These are phyloP conservation scores for Penicillium samsonianum DNA, from an alignment of 495 filamentous ascomycete species.

Conservation along the genomic window DNA sequence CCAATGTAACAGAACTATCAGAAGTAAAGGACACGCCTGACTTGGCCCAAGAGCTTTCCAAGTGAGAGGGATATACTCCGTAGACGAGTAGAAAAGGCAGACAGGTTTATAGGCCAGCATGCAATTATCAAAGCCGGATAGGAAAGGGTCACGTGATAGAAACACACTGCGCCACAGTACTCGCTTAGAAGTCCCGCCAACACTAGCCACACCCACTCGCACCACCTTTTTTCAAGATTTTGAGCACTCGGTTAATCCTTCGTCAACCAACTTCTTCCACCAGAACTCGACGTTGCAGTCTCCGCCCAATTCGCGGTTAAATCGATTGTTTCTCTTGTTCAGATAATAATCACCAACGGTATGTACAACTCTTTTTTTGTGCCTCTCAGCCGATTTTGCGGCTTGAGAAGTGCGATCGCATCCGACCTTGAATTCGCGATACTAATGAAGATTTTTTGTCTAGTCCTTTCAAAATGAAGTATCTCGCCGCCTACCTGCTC, in stretches of 20 bases:
- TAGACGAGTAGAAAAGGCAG: background rate
- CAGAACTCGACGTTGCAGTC: conserved; percentile 81
- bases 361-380: conserved; percentile 19
- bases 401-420: conserved; percentile 1
- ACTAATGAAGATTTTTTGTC: conserved; percentile 21
- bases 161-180: conserved; percentile 30
- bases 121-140: conserved; percentile 6
- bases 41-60: conserved; percentile 1
- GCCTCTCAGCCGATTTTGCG: background rate
- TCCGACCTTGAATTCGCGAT: conserved; percentile 13
- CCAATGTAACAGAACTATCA: background rate
- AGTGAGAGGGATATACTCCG: background rate
- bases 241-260: conserved; percentile 25
- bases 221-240: conserved; percentile 49
- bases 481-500: conserved; percentile 98
- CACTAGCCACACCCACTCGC: conserved; percentile 42
- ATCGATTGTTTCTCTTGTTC: conserved; percentile 94
- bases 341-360: conserved; percentile 29
- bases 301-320: conserved; percentile 86
- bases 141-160: conserved; percentile 33
- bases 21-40: background rate
- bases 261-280: conserved; percentile 34
- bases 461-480: conserved; percentile 85
- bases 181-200: conserved; percentile 42
- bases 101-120: conserved; percentile 6